phyloP scores from a whole-genome alignment of 352 stramenopile species.

The Globisporangium megalacanthum region DNA sequence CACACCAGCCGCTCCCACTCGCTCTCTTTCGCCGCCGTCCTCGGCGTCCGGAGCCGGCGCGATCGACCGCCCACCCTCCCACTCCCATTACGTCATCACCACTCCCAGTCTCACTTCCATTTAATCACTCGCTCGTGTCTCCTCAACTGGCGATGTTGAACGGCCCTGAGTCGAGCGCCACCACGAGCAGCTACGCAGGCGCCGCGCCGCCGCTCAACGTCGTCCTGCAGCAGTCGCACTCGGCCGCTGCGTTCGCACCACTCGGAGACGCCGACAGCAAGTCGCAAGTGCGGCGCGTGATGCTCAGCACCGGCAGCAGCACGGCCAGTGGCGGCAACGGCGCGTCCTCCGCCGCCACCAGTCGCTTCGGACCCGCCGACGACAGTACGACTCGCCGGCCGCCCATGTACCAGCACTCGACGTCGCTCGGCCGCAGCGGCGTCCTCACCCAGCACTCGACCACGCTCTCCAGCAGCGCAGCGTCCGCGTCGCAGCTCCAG shows the following conservation, averaged over 20 bases:
- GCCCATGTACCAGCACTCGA: slow-evolving; percentile 1
- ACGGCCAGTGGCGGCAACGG: background rate
- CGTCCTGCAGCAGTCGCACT: slow-evolving; percentile 14
- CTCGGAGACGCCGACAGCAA: slow-evolving; percentile 12
- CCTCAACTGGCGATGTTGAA: background rate
- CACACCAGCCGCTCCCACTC: too few relatives aligned
- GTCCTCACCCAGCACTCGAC: background rate
- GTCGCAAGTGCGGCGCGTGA: slow-evolving; percentile 6
- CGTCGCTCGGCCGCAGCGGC: background rate
- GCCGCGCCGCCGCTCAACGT: slow-evolving; percentile 14
- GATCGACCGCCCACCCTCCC: too few relatives aligned
- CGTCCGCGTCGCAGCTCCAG: too few relatives aligned
- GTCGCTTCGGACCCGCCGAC: background rate
- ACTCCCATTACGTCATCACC: too few relatives aligned
- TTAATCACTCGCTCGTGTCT: too few relatives aligned
- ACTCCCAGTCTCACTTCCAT: too few relatives aligned
- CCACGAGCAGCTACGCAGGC: background rate
- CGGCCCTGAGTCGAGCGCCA: background rate
- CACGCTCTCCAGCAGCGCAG: background rate
- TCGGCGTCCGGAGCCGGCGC: too few relatives aligned
- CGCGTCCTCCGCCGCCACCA: too few relatives aligned
- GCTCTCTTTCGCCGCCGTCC: too few relatives aligned
- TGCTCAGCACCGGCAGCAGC: background rate
- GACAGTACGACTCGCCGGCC: background rate
- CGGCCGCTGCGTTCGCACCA: background rate